These are phyloP conservation scores for Talaromyces sp. DNA, from an alignment of 2,329 filamentous ascomycete genomes.

Conservation along the genomic window DNA sequence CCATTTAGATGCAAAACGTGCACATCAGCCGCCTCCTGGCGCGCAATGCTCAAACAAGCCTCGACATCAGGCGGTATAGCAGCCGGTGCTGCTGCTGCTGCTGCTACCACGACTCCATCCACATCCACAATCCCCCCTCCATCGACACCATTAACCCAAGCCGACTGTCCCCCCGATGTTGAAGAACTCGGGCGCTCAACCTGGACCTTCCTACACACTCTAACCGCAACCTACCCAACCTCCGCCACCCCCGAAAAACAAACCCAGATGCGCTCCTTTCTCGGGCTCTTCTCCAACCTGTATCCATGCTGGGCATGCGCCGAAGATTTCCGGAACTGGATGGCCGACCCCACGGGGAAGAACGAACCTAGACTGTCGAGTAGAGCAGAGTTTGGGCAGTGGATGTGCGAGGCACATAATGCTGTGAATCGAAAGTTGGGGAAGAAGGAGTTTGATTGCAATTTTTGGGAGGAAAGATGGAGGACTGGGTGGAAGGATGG, in stretches of 20 bases:
- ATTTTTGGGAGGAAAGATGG: slow-evolving; percentile 90
- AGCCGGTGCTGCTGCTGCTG: slow-evolving; percentile 18
- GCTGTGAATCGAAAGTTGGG: slow-evolving; percentile 68
- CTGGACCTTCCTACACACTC: slow-evolving; percentile 91
- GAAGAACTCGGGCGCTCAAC: slow-evolving; percentile 79
- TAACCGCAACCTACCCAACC: slow-evolving; percentile 81
- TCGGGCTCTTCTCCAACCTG: slow-evolving; percentile 74
- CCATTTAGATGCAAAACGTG: slow-evolving; percentile 46
- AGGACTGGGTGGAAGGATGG: slow-evolving; percentile 76
- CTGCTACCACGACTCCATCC: no score
- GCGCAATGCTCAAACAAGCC: slow-evolving; percentile 42
- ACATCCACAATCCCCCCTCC: no score
- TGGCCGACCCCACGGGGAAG: slow-evolving; percentile 54
- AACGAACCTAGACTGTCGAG: slow-evolving; percentile 62
- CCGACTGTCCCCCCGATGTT: slow-evolving; percentile 86
- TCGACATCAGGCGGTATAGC: slow-evolving; percentile 22
- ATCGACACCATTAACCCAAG: slow-evolving; percentile 30
- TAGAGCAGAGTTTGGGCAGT: slow-evolving; percentile 46
- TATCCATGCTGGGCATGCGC: slow-evolving; percentile 97
- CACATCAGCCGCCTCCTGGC: slow-evolving; percentile 48
- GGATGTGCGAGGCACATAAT: slow-evolving; percentile 52
- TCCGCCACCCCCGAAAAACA: slow-evolving; percentile 67
- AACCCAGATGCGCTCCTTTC: slow-evolving; percentile 70
- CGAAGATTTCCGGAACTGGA: slow-evolving; percentile 82
- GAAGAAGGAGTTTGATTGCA: slow-evolving; percentile 87